phyloP scores from a whole-genome alignment of 495 filamentous ascomycete genomes.

The Penicillium pulvis region DNA sequence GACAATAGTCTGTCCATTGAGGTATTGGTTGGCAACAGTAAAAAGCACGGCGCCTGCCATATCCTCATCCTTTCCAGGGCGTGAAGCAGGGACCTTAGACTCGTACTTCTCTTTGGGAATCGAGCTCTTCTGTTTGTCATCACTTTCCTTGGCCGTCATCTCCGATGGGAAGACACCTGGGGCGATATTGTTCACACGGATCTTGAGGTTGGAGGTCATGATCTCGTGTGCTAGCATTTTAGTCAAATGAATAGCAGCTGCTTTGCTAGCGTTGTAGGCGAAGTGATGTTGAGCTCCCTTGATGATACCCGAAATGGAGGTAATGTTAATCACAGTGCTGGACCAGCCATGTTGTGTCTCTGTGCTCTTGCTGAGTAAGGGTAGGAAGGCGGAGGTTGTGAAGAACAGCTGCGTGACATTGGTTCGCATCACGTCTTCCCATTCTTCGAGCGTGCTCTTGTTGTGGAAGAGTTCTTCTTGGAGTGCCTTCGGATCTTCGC shows the following conservation, averaged over 20 bases:
- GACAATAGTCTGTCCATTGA: conserved; percentile 68
- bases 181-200: conserved; percentile 57
- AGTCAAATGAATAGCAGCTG: conserved; percentile 53
- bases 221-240: conserved; percentile 57
- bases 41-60: conserved; percentile 72
- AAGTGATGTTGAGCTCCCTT: conserved; percentile 55
- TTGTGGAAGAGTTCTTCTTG: conserved; percentile 60
- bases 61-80: conserved; percentile 72
- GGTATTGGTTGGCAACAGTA: conserved; percentile 65
- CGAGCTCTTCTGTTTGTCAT: conserved; percentile 63
- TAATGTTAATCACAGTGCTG: conserved; percentile 61
- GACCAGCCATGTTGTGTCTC: conserved; percentile 50
- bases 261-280: conserved; percentile 56
- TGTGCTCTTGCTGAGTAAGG: conserved; percentile 44
- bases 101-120: conserved; percentile 63
- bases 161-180: conserved; percentile 57
- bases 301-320: conserved; percentile 55
- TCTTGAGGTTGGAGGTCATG: conserved; percentile 39
- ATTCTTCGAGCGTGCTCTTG: conserved; percentile 38
- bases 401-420: conserved; percentile 54
- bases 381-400: conserved; percentile 45
- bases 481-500: conserved; percentile 47
- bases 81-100: conserved; percentile 55
- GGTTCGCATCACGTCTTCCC: conserved; percentile 49
- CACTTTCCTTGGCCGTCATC: conserved; percentile 56